Base-by-base conservation (phyloP, 2,329 filamentous ascomycete genomes). In the Aotearoamyces nothofagi region DNA sequence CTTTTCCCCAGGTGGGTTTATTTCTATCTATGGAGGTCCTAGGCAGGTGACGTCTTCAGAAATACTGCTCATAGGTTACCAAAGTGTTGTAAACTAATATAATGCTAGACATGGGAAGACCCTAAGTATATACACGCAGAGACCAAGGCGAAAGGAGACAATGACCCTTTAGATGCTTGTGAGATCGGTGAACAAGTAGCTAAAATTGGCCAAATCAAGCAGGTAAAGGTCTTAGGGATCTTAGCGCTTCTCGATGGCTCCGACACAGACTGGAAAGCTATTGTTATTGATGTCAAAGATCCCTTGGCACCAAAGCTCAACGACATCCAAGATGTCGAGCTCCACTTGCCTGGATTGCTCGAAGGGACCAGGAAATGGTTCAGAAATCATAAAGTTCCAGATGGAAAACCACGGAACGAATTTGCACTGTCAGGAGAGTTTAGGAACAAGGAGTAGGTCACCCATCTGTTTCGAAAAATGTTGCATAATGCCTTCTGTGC, bases 21-120 rank as follows among this genome's bases (percentile, higher is more conserved):
- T n/a, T n/a, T n/a, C n/a, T n/a, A n/a, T n/a, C n/a, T n/a, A n/a
- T n/a, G 3, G 14, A 15, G 28, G n/a, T 22, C 5, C 17, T 22
- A 22, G 13, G 26, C 14, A 22, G 14, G 27, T 39, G n/a, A n/a
- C n/a, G n/a, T n/a, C n/a, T n/a, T n/a, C n/a, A n/a, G n/a, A n/a
- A n/a, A n/a, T n/a, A n/a, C n/a, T n/a, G n/a, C n/a, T n/a, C n/a
- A n/a, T n/a, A n/a, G n/a, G n/a, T n/a, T n/a, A n/a, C n/a, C n/a
- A n/a, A n/a, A n/a, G n/a, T n/a, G n/a, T n/a, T n/a, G n/a, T n/a
- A n/a, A n/a, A n/a, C n/a, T 44, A 19, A 44, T 15, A 12, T n/a
- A n/a, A n/a, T n/a, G n/a, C n/a, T n/a, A n/a, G n/a, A 59, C 56
- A 0, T 59, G 56, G 56, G 56, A 59, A 39, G 53, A 51, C 27